phyloP scores from a whole-genome alignment of 805 yeast genomes.

The Wickerhamomyces strasburgensis region DNA sequence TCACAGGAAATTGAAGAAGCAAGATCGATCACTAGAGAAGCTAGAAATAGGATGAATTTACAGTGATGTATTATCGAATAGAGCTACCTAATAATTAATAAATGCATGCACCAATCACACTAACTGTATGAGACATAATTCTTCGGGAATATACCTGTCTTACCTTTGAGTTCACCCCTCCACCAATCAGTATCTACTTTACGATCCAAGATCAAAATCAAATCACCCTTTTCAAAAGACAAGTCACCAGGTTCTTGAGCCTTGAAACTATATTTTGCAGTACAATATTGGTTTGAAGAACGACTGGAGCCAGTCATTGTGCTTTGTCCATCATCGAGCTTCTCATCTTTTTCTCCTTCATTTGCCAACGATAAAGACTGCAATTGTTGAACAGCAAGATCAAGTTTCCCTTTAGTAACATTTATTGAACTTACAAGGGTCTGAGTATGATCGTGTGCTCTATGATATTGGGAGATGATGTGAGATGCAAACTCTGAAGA shows the following conservation, averaged over 20 bases:
- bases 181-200: constrained; percentile 19
- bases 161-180: constrained; percentile 20
- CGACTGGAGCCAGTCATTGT: no score
- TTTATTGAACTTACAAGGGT: no score
- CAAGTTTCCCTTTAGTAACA: constrained; percentile 1
- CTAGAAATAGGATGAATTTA: constrained; percentile 47
- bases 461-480: no score
- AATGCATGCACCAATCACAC: no score
- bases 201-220: constrained; percentile 32
- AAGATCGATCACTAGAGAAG: constrained; percentile 73
- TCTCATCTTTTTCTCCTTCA: no score
- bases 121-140: constrained; percentile 16
- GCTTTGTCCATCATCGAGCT: no score
- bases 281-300: constrained; percentile 24
- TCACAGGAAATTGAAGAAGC: constrained; percentile 90
- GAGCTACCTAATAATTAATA: no score
- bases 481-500: constrained; percentile 3
- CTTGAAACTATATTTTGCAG: constrained; percentile 36
- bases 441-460: no score
- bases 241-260: constrained; percentile 39
- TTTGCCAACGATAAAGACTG: no score
- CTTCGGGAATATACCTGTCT: constrained; percentile 19
- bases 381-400: no score
- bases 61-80: constrained; percentile 1
- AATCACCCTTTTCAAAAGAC: constrained; percentile 38